phyloP scores from a whole-genome alignment of 2,329 filamentous ascomycete species.

The Ceratocystis huliohia region DNA sequence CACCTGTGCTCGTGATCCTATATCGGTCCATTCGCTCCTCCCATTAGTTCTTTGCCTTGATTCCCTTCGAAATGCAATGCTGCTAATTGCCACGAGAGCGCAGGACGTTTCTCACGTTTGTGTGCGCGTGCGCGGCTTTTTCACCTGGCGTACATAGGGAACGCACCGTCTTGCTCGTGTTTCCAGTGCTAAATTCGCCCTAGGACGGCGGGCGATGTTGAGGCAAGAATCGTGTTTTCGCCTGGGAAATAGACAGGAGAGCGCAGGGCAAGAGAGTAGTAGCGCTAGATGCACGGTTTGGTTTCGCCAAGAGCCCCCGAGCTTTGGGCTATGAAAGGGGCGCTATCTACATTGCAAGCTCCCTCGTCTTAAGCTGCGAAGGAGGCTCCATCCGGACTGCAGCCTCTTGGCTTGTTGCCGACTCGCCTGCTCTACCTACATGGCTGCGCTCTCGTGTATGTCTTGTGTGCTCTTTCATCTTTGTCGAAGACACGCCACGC shows the following conservation, averaged over 20 bases:
- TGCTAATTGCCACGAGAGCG: not conserved
- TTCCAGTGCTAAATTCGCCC: not conserved
- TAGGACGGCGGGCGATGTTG: too few species aligned
- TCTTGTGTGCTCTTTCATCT: not conserved
- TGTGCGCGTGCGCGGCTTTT: not conserved
- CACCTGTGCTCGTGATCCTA: not conserved
- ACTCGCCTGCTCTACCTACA: too few species aligned
- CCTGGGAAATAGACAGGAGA: too few species aligned
- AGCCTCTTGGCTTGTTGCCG: too few species aligned
- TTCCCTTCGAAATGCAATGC: not conserved
- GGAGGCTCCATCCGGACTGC: too few species aligned
- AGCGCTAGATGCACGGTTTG: too few species aligned
- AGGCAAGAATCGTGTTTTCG: too few species aligned
- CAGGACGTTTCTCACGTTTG: not conserved
- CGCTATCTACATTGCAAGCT: too few species aligned
- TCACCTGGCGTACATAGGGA: not conserved
- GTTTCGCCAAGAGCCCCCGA: too few species aligned
- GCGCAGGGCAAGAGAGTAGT: too few species aligned
- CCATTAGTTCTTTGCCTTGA: conserved; percentile 1
- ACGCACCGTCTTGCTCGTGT: not conserved
- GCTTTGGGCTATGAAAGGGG: too few species aligned
- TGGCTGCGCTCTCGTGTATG: not conserved
- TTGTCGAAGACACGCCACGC: not conserved
- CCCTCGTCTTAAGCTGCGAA: too few species aligned
- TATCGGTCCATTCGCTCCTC: not conserved